Evolutionary conservation across 441 rosid species (phyloP).

Genomic region (Corymbia calophylla): DNA sequence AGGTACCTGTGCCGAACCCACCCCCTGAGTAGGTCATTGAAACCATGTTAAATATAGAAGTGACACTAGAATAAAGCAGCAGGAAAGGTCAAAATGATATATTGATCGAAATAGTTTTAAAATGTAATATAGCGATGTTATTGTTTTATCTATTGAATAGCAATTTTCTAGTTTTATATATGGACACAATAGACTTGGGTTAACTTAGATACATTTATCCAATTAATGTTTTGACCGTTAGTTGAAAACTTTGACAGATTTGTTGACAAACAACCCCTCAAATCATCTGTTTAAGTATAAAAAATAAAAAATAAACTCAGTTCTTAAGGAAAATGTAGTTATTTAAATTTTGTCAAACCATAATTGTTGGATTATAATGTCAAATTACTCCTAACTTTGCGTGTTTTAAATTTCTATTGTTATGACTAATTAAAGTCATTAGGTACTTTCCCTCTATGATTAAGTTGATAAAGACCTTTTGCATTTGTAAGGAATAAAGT

Average conservation of each 20-base stretch:
- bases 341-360: too few relatives aligned
- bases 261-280: neutral
- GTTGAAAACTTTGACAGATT: too few relatives aligned
- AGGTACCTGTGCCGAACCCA: neutral
- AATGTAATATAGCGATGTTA: neutral
- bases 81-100: neutral
- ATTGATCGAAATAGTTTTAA: neutral
- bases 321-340: neutral
- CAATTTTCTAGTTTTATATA: too few relatives aligned
- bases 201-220: accelerated
- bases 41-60: neutral
- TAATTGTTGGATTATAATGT: neutral
- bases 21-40: neutral
- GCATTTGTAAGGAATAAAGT: neutral
- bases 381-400: accelerated
- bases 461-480: neutral
- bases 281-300: accelerated
- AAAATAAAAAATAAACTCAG: neutral
- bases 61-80: neutral
- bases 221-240: neutral
- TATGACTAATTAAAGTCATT: neutral
- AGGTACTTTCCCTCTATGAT: neutral
- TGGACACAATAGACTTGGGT: neutral
- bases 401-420: neutral
- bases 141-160: neutral